These are phyloP conservation scores for Xylariomycetidae sp. DNA, from an alignment of 2,329 filamentous ascomycete species.

Conservation along the genomic window DNA sequence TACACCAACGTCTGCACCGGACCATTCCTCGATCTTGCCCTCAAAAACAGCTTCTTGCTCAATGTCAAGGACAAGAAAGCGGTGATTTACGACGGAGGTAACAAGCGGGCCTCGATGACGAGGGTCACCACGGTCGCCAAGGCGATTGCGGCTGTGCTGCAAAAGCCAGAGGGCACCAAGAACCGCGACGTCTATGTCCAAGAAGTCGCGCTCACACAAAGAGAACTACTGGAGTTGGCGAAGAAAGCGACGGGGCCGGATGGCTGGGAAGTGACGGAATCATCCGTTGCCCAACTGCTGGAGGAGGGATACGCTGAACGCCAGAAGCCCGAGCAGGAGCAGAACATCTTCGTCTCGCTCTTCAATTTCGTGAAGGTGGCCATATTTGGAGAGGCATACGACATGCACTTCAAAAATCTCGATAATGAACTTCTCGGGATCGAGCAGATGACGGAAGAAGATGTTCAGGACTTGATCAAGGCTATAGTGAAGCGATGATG, in stretches of 20 bases:
- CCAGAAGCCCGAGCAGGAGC: slow-evolving; percentile 6
- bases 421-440: slow-evolving; percentile 43
- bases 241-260: slow-evolving; percentile 3
- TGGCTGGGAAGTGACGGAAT: not conserved
- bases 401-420: slow-evolving; percentile 36
- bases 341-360: slow-evolving; percentile 3
- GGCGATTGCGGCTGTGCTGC: slow-evolving; percentile 41
- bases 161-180: slow-evolving; percentile 36
- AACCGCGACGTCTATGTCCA: slow-evolving; percentile 44
- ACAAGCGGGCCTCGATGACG: slow-evolving; percentile 36
- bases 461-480: slow-evolving; percentile 29
- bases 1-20: slow-evolving; percentile 32
- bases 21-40: slow-evolving; percentile 19
- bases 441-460: slow-evolving; percentile 32
- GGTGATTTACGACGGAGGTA: slow-evolving; percentile 44
- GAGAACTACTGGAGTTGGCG: slow-evolving; percentile 4
- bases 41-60: slow-evolving; percentile 11
- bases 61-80: slow-evolving; percentile 20
- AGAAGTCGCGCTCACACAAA: slow-evolving; percentile 2
- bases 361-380: slow-evolving; percentile 1
- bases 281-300: not conserved
- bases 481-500: slow-evolving; percentile 3
- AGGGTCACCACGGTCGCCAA: slow-evolving; percentile 39
- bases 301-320: slow-evolving; percentile 2
- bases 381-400: slow-evolving; percentile 15